Percentiles rank a stretch among this genome's conserved stretches.
phyloP scores from a whole-genome alignment of 2,329 filamentous ascomycete genomes.

The Aspergillus sp. region DNA sequence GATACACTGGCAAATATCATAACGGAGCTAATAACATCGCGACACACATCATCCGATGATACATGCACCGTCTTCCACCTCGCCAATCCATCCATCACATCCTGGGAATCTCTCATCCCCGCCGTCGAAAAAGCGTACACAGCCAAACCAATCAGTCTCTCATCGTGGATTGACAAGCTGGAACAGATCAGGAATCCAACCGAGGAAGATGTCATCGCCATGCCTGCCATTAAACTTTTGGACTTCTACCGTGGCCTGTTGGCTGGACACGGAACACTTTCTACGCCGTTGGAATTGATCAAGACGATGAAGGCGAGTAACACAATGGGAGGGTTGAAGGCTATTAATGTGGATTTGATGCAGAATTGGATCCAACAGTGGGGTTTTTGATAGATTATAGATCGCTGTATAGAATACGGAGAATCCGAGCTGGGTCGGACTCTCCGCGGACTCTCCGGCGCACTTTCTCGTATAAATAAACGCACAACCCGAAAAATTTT shows the following conservation, averaged over 20 bases:
- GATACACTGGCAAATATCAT: conserved; percentile 40
- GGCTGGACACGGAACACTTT: conserved; percentile 8
- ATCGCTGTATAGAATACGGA: too few species aligned
- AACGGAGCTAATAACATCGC: conserved; percentile 37
- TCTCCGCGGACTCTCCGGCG: too few species aligned
- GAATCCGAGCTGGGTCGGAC: too few species aligned
- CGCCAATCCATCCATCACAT: conserved; percentile 41
- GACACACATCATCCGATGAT: conserved; percentile 23
- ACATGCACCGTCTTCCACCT: conserved; percentile 38
- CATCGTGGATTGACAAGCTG: conserved; percentile 44
- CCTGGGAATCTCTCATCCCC: conserved; percentile 40
- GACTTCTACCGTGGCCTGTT: conserved; percentile 43
- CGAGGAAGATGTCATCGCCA: conserved; percentile 34
- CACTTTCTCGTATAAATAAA: too few species aligned
- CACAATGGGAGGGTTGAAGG: conserved; percentile 39
- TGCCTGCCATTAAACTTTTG: conserved; percentile 50
- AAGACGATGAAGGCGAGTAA: conserved; percentile 33
- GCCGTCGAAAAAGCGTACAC: conserved; percentile 42
- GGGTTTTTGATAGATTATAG: conserved; percentile 5
- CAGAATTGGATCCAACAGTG: conserved; percentile 31
- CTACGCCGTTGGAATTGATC: conserved; percentile 22
- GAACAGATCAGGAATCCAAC: conserved; percentile 36
- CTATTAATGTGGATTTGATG: conserved; percentile 44
- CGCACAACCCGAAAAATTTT: too few species aligned
- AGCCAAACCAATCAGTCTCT: conserved; percentile 36